A percentile compares a stretch with the other conserved stretches of the same genome.
Evolutionary conservation across 2,329 filamentous ascomycete species (phyloP).

Genomic region (Botryotinia calthae): DNA sequence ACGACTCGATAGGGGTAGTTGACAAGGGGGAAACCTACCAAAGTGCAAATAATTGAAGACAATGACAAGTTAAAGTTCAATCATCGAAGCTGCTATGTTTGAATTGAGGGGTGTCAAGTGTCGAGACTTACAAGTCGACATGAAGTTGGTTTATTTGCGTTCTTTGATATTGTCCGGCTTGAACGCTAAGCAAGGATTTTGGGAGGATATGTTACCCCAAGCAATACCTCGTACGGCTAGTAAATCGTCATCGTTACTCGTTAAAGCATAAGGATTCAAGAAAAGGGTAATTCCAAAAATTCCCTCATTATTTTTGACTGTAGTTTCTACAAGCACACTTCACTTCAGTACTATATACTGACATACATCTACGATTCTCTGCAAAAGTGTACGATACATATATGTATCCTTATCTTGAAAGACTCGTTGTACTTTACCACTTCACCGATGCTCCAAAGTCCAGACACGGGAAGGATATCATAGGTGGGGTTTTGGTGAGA

Average conservation of each 20-base stretch:
- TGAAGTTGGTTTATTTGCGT: slow-evolving; percentile 6
- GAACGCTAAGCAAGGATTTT: slow-evolving; percentile 17
- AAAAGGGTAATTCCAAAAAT: neutral
- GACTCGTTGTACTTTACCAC: neutral
- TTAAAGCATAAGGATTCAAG: slow-evolving; percentile 5
- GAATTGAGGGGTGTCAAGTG: slow-evolving; percentile 2
- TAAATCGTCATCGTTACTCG: slow-evolving; percentile 22
- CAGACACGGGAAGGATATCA: neutral
- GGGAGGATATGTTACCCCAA: slow-evolving; percentile 4
- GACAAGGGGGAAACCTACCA: slow-evolving; percentile 5
- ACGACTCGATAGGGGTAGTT: slow-evolving; percentile 5
- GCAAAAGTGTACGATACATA: neutral
- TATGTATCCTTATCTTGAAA: neutral
- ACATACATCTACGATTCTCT: neutral
- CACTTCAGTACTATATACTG: neutral
- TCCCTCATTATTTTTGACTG: neutral
- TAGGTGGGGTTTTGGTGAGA: neutral
- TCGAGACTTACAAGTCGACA: neutral
- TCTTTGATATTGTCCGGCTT: slow-evolving; percentile 11
- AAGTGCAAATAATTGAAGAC: neutral
- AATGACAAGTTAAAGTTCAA: slow-evolving; percentile 21
- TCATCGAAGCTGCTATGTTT: slow-evolving; percentile 27
- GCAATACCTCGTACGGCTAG: neutral
- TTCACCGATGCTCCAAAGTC: slow-evolving; percentile 3
- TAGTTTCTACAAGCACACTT: neutral